phyloP scores from a whole-genome alignment of 768 basidiomycete species.

The Hygrophoropsis aurantiaca region DNA sequence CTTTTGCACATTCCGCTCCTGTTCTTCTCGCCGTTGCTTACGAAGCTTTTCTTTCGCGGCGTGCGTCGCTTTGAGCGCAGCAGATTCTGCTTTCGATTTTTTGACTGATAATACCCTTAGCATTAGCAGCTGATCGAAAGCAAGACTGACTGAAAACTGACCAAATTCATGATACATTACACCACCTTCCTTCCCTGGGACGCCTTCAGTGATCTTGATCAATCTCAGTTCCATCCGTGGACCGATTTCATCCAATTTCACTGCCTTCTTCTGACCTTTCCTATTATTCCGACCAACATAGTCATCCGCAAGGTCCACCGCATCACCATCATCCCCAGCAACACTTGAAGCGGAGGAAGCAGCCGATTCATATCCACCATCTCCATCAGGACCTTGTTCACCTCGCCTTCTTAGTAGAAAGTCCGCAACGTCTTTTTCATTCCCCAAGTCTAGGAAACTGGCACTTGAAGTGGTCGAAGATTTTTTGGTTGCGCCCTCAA shows the following conservation, averaged over 20 bases:
- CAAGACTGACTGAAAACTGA: slow-evolving; percentile 37
- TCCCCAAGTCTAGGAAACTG: slow-evolving; percentile 74
- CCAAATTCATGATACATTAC: slow-evolving; percentile 96
- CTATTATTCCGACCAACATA: slow-evolving; percentile 95
- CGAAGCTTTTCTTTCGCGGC: slow-evolving; percentile 74
- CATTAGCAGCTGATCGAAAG: slow-evolving; percentile 3
- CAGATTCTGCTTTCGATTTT: slow-evolving; percentile 79
- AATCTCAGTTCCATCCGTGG: slow-evolving; percentile 92
- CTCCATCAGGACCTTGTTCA: slow-evolving; percentile 51
- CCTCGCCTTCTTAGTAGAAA: slow-evolving; percentile 79
- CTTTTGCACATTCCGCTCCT: slow-evolving; percentile 84
- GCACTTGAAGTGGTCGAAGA: slow-evolving; percentile 19
- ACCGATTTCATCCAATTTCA: slow-evolving; percentile 90
- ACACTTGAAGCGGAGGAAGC: slow-evolving; percentile 80
- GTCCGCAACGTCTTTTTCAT: slow-evolving; percentile 93
- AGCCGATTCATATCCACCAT: slow-evolving; percentile 75
- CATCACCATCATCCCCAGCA: slow-evolving; percentile 80
- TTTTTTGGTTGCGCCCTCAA: slow-evolving; percentile 57
- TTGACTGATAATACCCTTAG: slow-evolving; percentile 56
- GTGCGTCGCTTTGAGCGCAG: slow-evolving; percentile 68
- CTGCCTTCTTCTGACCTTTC: slow-evolving; percentile 87
- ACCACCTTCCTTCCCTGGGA: slow-evolving; percentile 89
- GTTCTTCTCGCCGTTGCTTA: slow-evolving; percentile 81
- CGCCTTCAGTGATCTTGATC: slow-evolving; percentile 92
- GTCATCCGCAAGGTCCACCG: slow-evolving; percentile 84